Evolutionary conservation across 768 basidiomycete species (phyloP).

Genomic region (Termitomyces eurrhizus): DNA sequence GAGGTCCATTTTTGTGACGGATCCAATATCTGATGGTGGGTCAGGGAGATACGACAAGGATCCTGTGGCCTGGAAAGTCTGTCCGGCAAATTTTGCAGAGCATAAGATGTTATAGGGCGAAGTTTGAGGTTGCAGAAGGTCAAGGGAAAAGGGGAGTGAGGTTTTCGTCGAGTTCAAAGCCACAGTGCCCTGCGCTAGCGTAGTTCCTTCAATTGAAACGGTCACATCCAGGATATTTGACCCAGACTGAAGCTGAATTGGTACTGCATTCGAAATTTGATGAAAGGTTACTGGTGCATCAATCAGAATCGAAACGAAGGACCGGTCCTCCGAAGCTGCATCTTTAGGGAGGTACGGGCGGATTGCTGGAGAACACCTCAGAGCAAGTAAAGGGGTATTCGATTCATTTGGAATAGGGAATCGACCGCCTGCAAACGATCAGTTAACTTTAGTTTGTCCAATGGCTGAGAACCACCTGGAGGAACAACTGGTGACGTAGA

Average conservation of each 20-base stretch:
- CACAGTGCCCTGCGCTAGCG: slow-evolving; percentile 39
- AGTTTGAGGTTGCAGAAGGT: slow-evolving; percentile 37
- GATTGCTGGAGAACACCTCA: slow-evolving; percentile 57
- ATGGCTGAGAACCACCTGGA: slow-evolving; percentile 31
- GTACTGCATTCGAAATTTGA: slow-evolving; percentile 41
- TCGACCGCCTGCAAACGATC: slow-evolving; percentile 31
- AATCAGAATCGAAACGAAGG: slow-evolving; percentile 44
- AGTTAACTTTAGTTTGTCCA: slow-evolving; percentile 3
- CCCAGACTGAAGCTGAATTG: slow-evolving; percentile 30
- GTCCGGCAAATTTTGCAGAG: slow-evolving; percentile 32
- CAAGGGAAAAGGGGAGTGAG: slow-evolving; percentile 46
- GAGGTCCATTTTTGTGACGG: slow-evolving; percentile 62
- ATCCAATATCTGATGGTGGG: slow-evolving; percentile 41
- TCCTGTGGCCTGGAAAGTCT: slow-evolving; percentile 42
- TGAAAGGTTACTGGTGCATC: slow-evolving; percentile 48
- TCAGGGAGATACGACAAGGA: slow-evolving; percentile 47
- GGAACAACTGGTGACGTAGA: slow-evolving; percentile 33
- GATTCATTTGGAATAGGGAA: slow-evolving; percentile 38
- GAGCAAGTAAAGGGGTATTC: slow-evolving; percentile 42
- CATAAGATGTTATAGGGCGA: slow-evolving; percentile 35
- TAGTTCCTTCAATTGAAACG: slow-evolving; percentile 41
- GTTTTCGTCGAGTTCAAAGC: slow-evolving; percentile 50
- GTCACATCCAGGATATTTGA: slow-evolving; percentile 35
- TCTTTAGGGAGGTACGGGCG: slow-evolving; percentile 60
- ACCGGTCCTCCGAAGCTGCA: slow-evolving; percentile 22